Percentiles rank a stretch among this genome's conserved stretches.
Evolutionary conservation across 2,329 filamentous ascomycete genomes (phyloP).

Genomic region (Diaporthe sp.): DNA sequence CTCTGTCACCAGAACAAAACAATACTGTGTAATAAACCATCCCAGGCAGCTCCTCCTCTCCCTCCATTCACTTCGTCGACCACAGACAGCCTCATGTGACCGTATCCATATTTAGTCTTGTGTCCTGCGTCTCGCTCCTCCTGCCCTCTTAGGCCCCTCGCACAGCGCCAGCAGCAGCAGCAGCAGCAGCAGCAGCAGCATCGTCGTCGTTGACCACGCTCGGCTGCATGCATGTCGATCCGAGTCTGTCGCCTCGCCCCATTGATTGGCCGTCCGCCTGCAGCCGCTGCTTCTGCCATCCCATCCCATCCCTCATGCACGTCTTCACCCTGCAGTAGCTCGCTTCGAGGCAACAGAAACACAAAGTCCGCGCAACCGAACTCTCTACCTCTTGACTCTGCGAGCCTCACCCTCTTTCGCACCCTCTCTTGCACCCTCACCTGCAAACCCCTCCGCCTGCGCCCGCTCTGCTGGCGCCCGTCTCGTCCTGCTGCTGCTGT

Average conservation of each 20-base stretch:
- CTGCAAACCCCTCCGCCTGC: not conserved
- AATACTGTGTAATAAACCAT: no score
- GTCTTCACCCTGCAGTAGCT: slow-evolving; percentile 23
- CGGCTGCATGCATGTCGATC: slow-evolving; percentile 2
- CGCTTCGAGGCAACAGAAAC: not conserved
- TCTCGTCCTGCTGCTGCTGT: not conserved
- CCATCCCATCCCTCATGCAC: slow-evolving; percentile 18
- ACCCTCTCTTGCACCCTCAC: not conserved
- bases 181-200: not conserved
- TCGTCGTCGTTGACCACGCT: not conserved
- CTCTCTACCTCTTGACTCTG: not conserved
- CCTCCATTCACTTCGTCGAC: not conserved
- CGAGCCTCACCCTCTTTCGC: slow-evolving; percentile 1
- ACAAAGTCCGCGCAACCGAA: not conserved
- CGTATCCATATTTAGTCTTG: not conserved
- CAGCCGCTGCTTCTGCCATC: slow-evolving; percentile 20
- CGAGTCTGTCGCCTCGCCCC: slow-evolving; percentile 3
- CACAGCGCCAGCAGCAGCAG: not conserved
- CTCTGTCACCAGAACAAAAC: not conserved
- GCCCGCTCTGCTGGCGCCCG: not conserved
- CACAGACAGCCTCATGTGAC: not conserved
- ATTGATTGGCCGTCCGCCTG: slow-evolving; percentile 21
- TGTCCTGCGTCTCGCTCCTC: not conserved
- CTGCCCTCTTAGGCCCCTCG: not conserved
- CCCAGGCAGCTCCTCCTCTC: not conserved